These are phyloP conservation scores for Mycotypha africana DNA, from an alignment of 371 early-diverging fungal species.

Conservation along the genomic window DNA sequence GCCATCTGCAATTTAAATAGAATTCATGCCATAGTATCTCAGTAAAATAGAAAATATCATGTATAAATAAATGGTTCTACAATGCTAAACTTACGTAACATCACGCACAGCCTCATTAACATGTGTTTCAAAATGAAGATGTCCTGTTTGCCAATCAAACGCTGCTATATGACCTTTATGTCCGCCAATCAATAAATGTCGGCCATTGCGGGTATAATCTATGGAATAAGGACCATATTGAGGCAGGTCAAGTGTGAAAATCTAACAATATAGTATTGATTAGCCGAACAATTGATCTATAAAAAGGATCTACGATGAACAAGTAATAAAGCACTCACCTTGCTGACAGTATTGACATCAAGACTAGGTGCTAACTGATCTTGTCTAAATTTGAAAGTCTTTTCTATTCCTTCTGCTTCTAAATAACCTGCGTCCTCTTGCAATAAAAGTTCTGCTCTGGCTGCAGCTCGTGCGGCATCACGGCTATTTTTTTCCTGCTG, in stretches of 20 bases:
- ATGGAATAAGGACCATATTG: conserved; percentile 85
- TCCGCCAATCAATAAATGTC: conserved; percentile 83
- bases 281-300: background rate
- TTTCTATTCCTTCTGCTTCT: conserved; percentile 88
- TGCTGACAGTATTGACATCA: conserved; percentile 73
- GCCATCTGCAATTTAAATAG: too few relatives aligned
- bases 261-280: too few relatives aligned
- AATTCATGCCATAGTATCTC: too few relatives aligned
- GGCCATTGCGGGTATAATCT: conserved; percentile 92
- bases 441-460: conserved; percentile 71
- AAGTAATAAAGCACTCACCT: conserved; percentile 58
- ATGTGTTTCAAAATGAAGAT: conserved; percentile 81
- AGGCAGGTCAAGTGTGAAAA: conserved; percentile 77
- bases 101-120: conserved; percentile 88
- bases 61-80: too few relatives aligned
- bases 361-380: conserved; percentile 68
- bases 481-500: conserved; percentile 54
- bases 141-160: conserved; percentile 90
- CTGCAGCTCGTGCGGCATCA: conserved; percentile 75
- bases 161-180: conserved; percentile 89
- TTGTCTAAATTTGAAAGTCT: conserved; percentile 85
- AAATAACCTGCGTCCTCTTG: conserved; percentile 73
- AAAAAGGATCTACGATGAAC: too few relatives aligned
- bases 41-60: too few relatives aligned
- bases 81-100: conserved; percentile 68